These are phyloP conservation scores for Pleurotus citrinopileatus DNA, from an alignment of 768 basidiomycete species.

Conservation along the genomic window DNA sequence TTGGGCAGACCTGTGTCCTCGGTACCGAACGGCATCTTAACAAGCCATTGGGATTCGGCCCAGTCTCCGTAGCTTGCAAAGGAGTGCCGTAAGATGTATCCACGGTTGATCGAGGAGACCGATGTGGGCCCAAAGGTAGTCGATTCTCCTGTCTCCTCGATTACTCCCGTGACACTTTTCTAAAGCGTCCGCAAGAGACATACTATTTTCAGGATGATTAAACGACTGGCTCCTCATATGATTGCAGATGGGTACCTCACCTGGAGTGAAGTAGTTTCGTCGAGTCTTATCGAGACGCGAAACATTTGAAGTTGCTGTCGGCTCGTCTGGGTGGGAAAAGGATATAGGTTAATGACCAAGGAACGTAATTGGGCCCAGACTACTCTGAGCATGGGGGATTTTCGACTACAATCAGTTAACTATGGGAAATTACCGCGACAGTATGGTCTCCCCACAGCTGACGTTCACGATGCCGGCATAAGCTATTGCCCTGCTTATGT, in stretches of 20 bases:
- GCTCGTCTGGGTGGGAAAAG: too few species aligned
- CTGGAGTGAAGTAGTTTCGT: neutral
- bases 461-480: too few species aligned
- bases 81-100: too few species aligned
- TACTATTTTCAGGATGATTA: neutral
- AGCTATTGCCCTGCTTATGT: neutral
- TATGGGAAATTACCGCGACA: too few species aligned
- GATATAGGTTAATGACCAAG: too few species aligned
- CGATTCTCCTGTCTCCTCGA: neutral
- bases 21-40: slow-evolving; percentile 4
- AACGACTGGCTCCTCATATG: neutral
- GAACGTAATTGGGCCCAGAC: too few species aligned
- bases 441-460: too few species aligned
- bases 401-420: too few species aligned
- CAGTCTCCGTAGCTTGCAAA: too few species aligned
- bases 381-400: too few species aligned
- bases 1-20: neutral
- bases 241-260: neutral
- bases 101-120: neutral
- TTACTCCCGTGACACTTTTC: slow-evolving; percentile 1
- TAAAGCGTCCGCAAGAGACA: slow-evolving; percentile 1
- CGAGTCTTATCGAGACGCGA: neutral
- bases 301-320: neutral
- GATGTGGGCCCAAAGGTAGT: neutral
- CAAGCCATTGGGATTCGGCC: too few species aligned